Base-by-base conservation (phyloP, 2,329 filamentous ascomycete species). In the Cladosporium sp. region DNA sequence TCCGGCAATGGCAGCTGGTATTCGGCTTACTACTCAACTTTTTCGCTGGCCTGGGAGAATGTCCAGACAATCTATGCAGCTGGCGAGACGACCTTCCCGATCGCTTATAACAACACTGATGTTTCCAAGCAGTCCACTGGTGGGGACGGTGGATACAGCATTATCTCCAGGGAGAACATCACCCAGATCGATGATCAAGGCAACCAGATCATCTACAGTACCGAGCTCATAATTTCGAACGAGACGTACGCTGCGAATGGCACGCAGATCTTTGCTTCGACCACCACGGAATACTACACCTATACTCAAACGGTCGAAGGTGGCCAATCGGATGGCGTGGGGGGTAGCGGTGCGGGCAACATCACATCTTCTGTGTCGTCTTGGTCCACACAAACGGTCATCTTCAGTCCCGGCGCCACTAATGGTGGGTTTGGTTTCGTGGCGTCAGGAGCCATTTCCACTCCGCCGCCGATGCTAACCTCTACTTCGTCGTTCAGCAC, bases 1-100 rank as follows among this genome's bases (percentile, higher is more conserved):
- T 58, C 54, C 13, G 24, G 43, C 13, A 55, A 58, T 39, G 60
- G 61, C 11, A 49, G 47, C n/a, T 66, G 64, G 63, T 65, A 61
- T 48, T 56, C 43, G 18, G 45, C 59, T 7, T 66, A 63, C 51
- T 66, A 58, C 47, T 63, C 56, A 9, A 50, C 61, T 3, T 67
- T 52, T 42, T 61, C 55, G 7, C 47, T 58, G 11, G 57, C 58
- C 13, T 67, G 63, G 62, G 48, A 58, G 5, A 56, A 62, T 7
- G 57, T 60, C 4, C 61, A 63, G 1, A 63, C 62, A 1, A 56
- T 62, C 8, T 61, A 60, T 24, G 57, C 53, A 5, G 55, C 55
- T 20, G 55, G 58, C 4, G 55, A 56, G 27, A 61, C 61, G 2
- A 52, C 54, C 6, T 47, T 55, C 4, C 44, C 56, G 1, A 43